Conservation (phyloP, 192 early-diverging fungal species). For the Physocladia obscura region DNA sequence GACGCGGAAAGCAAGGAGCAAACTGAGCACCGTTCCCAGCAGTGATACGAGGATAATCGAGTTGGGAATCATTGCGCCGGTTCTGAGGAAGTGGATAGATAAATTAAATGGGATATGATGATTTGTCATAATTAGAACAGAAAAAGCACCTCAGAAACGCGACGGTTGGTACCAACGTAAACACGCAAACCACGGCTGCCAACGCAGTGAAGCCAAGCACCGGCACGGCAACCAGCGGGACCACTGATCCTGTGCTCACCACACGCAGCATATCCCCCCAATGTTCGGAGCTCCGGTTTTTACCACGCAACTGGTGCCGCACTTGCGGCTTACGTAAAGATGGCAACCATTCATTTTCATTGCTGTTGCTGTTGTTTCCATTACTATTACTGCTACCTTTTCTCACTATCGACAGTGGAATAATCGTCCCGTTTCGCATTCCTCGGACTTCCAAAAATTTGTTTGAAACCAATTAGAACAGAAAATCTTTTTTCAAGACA, state of each 20-base stretch:
- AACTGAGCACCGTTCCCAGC: slow-evolving; percentile 42
- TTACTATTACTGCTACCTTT: too few species aligned
- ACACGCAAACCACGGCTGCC: slow-evolving; percentile 15
- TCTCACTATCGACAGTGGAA: neutral
- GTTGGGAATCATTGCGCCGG: slow-evolving; percentile 27
- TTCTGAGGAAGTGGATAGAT: neutral
- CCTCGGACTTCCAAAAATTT: too few species aligned
- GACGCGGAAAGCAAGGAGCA: slow-evolving; percentile 82
- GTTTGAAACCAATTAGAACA: too few species aligned
- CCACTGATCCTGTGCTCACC: neutral
- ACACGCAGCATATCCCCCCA: slow-evolving; percentile 18
- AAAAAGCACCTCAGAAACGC: slow-evolving; percentile 13
- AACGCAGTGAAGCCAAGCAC: neutral
- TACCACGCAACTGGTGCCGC: neutral
- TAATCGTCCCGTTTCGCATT: too few species aligned
- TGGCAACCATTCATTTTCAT: neutral
- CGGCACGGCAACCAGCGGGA: slow-evolving; percentile 7
- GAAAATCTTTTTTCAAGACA: too few species aligned
- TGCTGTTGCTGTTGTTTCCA: neutral
- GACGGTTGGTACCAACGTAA: neutral
- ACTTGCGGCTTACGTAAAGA: neutral
- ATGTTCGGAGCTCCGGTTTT: slow-evolving; percentile 4
- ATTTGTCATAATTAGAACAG: too few species aligned
- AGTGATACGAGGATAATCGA: slow-evolving; percentile 40
- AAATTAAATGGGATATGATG: neutral